Base-by-base conservation (phyloP, 2,329 filamentous ascomycete species). In the Bipolaris victoriae region DNA sequence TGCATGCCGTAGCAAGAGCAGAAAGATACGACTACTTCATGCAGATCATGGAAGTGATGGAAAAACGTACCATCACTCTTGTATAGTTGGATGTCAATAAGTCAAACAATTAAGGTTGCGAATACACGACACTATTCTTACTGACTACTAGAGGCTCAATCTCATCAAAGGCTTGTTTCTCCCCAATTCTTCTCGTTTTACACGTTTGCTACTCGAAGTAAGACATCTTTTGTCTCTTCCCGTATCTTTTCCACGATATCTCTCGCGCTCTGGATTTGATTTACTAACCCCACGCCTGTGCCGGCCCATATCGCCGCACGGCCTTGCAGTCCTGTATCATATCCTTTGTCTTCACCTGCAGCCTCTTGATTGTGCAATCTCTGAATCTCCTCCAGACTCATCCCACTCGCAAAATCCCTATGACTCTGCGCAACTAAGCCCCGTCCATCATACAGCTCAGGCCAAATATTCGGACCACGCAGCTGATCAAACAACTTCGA, bases 261-360 rank as follows among this genome's bases (percentile, higher is more conserved):
- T 18, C 66, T 76, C 11, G 85, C 86, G 35, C 76, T 69, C 62
- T 79, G 75, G 1, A 84, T 76, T 39, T 80, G 69, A 31, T 75
- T 82, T 2, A 87, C 79, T 59, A 88, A 73, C 0, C 86, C 87
- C 9, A 88, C 82, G 0, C 83, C 86, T 5, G 84, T 84, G 2
- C 87, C 86, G 11, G 84, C 85, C 72, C 70, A 75, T 7, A 80
- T 88, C 84, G 45, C 83, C 80, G 36, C 84, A 82, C 77, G 86
- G 68, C 64, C 86, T 76, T 69, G 59, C 5, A 82, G 80, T 5
- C 80, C 71, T 0, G 74, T 75, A 1, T 82, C 83, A 79, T 79
- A 87, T 4, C 83, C 83, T 4, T 69, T 52, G 67, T 85, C 81
- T 1, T 81, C 81, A 37, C 69, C 73, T 61, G 78, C 73, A 57